These are phyloP conservation scores for Phaffia tasmanica DNA, from an alignment of 768 basidiomycete genomes.

Conservation along the genomic window DNA sequence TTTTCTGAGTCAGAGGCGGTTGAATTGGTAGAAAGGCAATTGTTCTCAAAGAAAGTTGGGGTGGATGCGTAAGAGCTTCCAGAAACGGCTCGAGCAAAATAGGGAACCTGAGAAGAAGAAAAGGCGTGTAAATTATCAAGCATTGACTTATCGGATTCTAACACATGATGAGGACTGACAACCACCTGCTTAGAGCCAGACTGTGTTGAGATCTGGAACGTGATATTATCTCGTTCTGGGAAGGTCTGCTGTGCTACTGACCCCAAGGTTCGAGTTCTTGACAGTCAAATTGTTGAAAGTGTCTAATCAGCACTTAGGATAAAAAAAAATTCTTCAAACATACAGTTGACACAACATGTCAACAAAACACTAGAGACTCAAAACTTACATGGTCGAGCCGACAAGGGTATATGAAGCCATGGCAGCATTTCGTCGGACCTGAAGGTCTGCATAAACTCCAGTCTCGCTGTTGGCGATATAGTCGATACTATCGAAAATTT, in stretches of 20 bases:
- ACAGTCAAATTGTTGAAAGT: too few species aligned
- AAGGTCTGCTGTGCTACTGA: conserved; percentile 8
- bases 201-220: neutral
- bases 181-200: neutral
- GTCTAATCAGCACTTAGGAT: too few species aligned
- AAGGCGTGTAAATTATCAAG: neutral
- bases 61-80: neutral
- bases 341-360: too few species aligned
- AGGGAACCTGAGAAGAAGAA: conserved; percentile 1
- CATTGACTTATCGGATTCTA: neutral
- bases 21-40: neutral
- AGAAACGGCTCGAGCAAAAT: conserved; percentile 1
- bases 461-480: conserved; percentile 14
- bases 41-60: neutral
- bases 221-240: conserved; percentile 17
- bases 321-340: too few species aligned
- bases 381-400: neutral
- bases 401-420: neutral
- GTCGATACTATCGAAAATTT: conserved; percentile 2
- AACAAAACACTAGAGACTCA: too few species aligned
- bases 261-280: neutral
- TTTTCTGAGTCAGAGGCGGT: neutral
- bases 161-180: neutral
- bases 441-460: conserved; percentile 2
- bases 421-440: conserved; percentile 2